phyloP scores from a whole-genome alignment of 2,329 filamentous ascomycete genomes.

The Samsoniella hepiali region DNA sequence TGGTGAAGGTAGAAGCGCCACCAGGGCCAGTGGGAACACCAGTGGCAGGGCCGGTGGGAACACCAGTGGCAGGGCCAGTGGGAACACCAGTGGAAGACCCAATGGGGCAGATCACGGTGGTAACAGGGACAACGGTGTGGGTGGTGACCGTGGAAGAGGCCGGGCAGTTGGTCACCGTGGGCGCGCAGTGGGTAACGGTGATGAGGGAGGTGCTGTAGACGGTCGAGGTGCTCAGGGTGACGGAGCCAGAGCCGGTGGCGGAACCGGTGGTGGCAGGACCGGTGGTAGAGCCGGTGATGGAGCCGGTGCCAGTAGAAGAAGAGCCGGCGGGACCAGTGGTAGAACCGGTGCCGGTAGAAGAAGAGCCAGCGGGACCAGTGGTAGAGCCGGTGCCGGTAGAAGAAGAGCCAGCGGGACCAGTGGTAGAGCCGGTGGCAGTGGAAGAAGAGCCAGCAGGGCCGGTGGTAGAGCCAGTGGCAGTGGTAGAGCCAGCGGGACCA shows the following conservation, averaged over 20 bases:
- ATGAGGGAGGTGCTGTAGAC: slow-evolving; percentile 10
- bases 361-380: not conserved
- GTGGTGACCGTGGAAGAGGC: slow-evolving; percentile 14
- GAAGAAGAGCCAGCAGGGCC: not conserved
- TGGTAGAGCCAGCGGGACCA: not conserved
- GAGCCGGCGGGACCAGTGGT: not conserved
- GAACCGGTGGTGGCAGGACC: not conserved
- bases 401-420: not conserved
- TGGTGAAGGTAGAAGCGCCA: not conserved
- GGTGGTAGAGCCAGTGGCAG: not conserved
- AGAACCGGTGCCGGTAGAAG: not conserved
- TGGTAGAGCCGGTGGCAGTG: not conserved
- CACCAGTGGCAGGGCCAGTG: not conserved
- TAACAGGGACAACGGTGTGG: slow-evolving; percentile 9
- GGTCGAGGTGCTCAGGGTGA: slow-evolving; percentile 5
- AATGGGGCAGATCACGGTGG: slow-evolving; percentile 7
- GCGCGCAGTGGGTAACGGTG: slow-evolving; percentile 16
- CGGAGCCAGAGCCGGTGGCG: slow-evolving; percentile 1
- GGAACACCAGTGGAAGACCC: not conserved
- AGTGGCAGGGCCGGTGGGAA: not conserved
- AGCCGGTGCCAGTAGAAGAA: not conserved
- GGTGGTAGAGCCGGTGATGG: not conserved
- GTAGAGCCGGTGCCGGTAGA: not conserved
- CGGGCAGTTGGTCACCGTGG: slow-evolving; percentile 15
- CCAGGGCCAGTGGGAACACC: not conserved